A percentile compares a stretch with the other conserved stretches of the same genome.
Evolutionary conservation across 2,329 filamentous ascomycete genomes (phyloP).

Genomic region (Alternaria viburni): DNA sequence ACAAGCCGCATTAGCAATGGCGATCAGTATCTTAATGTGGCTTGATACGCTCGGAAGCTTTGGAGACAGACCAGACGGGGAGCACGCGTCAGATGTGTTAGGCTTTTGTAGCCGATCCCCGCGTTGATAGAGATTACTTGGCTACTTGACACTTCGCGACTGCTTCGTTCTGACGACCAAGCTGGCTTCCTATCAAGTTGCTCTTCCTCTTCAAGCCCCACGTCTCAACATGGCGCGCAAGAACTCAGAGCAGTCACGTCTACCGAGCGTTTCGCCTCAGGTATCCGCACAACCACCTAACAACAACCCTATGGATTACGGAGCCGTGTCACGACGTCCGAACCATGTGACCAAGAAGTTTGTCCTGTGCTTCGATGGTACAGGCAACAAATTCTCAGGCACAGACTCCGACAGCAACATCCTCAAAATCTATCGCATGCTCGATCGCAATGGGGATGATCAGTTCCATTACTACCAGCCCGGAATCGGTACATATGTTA

Average conservation of each 20-base stretch:
- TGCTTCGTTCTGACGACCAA: neutral
- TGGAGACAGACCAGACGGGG: neutral
- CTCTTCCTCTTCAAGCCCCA: neutral
- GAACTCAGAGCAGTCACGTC: slow-evolving; percentile 8
- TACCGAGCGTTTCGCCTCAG: slow-evolving; percentile 10
- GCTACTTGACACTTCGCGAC: slow-evolving; percentile 1
- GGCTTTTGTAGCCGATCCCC: neutral
- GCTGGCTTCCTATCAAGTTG: neutral
- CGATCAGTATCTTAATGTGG: slow-evolving; percentile 3
- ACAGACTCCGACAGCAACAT: slow-evolving; percentile 55
- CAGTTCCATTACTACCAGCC: slow-evolving; percentile 56
- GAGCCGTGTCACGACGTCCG: slow-evolving; percentile 12
- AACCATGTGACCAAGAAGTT: slow-evolving; percentile 59
- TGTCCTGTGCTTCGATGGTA: slow-evolving; percentile 60
- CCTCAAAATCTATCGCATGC: slow-evolving; percentile 73
- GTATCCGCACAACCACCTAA: slow-evolving; percentile 4
- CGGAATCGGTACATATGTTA: slow-evolving; percentile 76
- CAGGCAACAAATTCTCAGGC: slow-evolving; percentile 52
- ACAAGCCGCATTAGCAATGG: neutral
- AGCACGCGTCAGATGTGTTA: neutral
- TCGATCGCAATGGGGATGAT: slow-evolving; percentile 67
- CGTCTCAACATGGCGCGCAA: slow-evolving; percentile 7
- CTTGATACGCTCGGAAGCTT: neutral
- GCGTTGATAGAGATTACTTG: slow-evolving; percentile 3
- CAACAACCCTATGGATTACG: slow-evolving; percentile 20